Evolutionary conservation across 306 rosid species (phyloP).

Genomic region (Cucurbita maxima): DNA sequence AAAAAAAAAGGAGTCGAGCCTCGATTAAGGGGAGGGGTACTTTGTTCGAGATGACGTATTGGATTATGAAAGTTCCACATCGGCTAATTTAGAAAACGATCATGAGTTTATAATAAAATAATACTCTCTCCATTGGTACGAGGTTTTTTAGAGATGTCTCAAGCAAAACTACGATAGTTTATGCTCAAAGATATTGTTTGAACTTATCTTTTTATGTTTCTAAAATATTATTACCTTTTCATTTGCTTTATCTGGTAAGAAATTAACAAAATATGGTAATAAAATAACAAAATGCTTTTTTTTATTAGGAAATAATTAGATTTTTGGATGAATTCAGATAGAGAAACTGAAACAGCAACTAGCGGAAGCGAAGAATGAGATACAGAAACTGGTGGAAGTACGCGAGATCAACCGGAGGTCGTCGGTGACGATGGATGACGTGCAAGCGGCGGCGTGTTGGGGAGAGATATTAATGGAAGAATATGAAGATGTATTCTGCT

Average conservation of each 20-base stretch:
- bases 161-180: no score
- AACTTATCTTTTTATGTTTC: no score
- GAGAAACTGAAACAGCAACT: constrained; percentile 48
- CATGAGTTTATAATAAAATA: no score
- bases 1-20: no score
- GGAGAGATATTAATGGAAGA: constrained; percentile 47
- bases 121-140: no score
- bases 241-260: background rate
- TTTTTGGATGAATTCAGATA: constrained; percentile 20
- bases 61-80: no score
- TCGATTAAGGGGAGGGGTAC: no score
- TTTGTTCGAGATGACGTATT: fast-evolving
- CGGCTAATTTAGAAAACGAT: fast-evolving
- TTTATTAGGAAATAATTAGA: background rate
- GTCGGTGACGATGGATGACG: constrained; percentile 39
- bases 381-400: constrained; percentile 27
- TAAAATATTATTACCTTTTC: background rate
- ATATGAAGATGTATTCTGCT: constrained; percentile 31
- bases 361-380: constrained; percentile 43
- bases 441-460: constrained; percentile 36
- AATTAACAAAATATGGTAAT: background rate
- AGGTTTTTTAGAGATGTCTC: no score
- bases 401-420: constrained; percentile 35
- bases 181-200: background rate
- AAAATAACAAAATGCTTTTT: background rate